A percentile compares a stretch with the other conserved stretches of the same genome.
These are phyloP conservation scores for Suhomyces pyralidae DNA, from an alignment of 805 yeast species.

Conservation along the genomic window DNA sequence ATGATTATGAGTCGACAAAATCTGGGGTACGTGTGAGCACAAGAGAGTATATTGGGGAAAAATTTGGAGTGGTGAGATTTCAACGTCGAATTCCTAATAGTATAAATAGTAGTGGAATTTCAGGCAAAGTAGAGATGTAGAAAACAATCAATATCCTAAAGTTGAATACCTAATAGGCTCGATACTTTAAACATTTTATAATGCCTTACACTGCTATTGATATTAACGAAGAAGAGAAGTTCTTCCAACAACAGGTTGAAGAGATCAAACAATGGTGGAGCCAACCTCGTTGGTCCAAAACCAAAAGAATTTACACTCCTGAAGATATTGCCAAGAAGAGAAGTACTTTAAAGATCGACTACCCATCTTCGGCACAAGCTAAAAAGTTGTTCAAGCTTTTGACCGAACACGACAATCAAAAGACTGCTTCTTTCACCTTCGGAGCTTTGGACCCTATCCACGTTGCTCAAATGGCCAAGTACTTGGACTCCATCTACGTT, in stretches of 20 bases:
- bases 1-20: slow-evolving; percentile 1
- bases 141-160: neutral
- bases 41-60: neutral
- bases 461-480: slow-evolving; percentile 94
- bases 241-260: slow-evolving; percentile 64
- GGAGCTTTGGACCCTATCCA: slow-evolving; percentile 97
- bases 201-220: slow-evolving; percentile 59
- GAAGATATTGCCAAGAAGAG: slow-evolving; percentile 89
- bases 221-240: slow-evolving; percentile 58
- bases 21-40: slow-evolving; percentile 6
- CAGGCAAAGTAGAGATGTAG: neutral
- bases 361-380: slow-evolving; percentile 78
- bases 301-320: slow-evolving; percentile 84
- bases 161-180: neutral
- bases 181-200: slow-evolving; percentile 5
- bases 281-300: slow-evolving; percentile 84
- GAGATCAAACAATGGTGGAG: slow-evolving; percentile 90
- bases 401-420: slow-evolving; percentile 65
- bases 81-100: neutral
- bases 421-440: slow-evolving; percentile 81
- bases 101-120: slow-evolving; percentile 1
- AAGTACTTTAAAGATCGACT: slow-evolving; percentile 68
- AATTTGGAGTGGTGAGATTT: neutral
- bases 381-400: slow-evolving; percentile 73
- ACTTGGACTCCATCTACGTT: slow-evolving; percentile 87